A percentile compares a stretch with the other conserved stretches of the same genome.
Conservation (phyloP, 2,329 filamentous ascomycete species). For the Aspergillus flavus region DNA sequence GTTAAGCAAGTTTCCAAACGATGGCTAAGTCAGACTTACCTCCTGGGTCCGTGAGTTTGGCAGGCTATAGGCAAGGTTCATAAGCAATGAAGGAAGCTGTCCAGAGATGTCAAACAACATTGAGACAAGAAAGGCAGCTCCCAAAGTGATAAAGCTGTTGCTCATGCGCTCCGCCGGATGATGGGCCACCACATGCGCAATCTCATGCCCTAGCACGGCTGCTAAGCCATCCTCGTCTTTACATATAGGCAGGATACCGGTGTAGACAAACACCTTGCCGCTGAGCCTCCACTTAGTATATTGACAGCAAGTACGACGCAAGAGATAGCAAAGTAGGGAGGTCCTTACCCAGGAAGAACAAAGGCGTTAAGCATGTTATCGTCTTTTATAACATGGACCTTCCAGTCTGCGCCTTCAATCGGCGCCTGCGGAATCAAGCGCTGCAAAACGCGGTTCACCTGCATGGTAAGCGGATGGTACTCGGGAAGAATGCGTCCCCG, state of each 20-base stretch:
- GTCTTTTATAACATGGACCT: conserved; percentile 61
- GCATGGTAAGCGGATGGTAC: conserved; percentile 50
- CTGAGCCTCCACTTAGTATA: conserved; percentile 28
- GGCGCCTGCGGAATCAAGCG: conserved; percentile 57
- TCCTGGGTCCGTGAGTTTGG: conserved; percentile 63
- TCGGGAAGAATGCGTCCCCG: conserved; percentile 52
- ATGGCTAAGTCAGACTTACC: conserved; percentile 28
- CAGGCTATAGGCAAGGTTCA: conserved; percentile 54
- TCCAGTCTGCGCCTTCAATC: conserved; percentile 53
- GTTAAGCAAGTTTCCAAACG: not conserved
- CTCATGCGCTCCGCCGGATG: conserved; percentile 60
- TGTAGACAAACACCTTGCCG: conserved; percentile 67
- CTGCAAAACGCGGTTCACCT: conserved; percentile 56
- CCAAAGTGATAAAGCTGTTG: conserved; percentile 37
- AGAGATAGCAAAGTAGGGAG: too few relatives aligned
- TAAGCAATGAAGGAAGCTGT: conserved; percentile 41
- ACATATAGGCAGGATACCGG: conserved; percentile 62
- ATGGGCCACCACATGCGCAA: conserved; percentile 64
- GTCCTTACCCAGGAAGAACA: conserved; percentile 58
- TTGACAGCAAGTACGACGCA: not conserved
- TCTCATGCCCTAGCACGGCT: conserved; percentile 65
- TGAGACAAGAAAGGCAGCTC: conserved; percentile 29
- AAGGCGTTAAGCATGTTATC: conserved; percentile 59
- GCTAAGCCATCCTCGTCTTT: conserved; percentile 60
- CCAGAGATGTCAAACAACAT: conserved; percentile 45